Evolutionary conservation across 192 early-diverging fungal genomes (phyloP).

Genomic region (Podila horticola): DNA sequence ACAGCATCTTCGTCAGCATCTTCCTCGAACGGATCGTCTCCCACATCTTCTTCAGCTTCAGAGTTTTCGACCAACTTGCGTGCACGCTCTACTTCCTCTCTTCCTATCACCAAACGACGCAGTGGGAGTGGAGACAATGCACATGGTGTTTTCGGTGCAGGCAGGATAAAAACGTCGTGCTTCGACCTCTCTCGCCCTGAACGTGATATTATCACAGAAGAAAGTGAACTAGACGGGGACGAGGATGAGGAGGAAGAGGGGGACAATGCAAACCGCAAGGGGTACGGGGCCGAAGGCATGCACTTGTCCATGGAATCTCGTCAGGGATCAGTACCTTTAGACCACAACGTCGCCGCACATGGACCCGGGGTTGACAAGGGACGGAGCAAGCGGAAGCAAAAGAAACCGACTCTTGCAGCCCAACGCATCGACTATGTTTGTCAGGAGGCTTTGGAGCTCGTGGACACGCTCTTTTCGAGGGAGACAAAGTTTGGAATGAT

Average conservation of each 20-base stretch:
- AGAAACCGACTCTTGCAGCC: slow-evolving; percentile 2
- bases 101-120: background rate
- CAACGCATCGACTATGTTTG: slow-evolving; percentile 28
- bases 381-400: background rate
- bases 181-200: background rate
- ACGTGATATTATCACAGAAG: background rate
- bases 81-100: background rate
- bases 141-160: background rate
- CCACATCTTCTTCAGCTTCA: background rate
- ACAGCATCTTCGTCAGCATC: background rate
- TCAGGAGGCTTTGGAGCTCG: slow-evolving; percentile 22
- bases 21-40: background rate
- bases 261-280: background rate
- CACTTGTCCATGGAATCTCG: background rate
- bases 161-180: background rate
- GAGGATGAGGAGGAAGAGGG: background rate
- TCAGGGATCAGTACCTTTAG: background rate
- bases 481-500: slow-evolving; percentile 33
- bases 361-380: background rate
- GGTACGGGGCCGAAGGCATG: background rate
- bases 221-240: background rate
- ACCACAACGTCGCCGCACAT: background rate
- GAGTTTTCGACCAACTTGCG: background rate
- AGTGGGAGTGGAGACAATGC: background rate
- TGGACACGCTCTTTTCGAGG: slow-evolving; percentile 19